Conservation (phyloP, 768 basidiomycete genomes). For the Dentipellis fragilis region DNA sequence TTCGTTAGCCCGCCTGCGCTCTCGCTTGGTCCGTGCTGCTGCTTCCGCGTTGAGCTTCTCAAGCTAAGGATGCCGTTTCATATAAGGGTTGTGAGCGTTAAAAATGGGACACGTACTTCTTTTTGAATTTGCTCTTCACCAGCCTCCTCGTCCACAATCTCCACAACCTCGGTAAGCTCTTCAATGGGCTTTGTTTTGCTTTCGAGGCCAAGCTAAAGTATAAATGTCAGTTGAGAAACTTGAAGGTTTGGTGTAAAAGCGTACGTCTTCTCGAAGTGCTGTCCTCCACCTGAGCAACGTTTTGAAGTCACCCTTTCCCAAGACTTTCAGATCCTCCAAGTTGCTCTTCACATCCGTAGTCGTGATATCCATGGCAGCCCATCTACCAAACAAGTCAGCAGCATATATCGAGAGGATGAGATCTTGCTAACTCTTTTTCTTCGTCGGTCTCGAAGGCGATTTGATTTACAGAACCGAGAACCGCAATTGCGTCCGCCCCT, state of each 20-base stretch:
- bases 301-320: constrained; percentile 98
- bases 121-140: constrained; percentile 85
- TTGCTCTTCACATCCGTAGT: constrained; percentile 74
- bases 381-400: constrained; percentile 31
- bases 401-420: constrained; percentile 15
- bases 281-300: constrained; percentile 83
- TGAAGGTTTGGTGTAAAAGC: constrained; percentile 12
- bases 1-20: constrained; percentile 81
- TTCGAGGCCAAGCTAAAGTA: constrained; percentile 68
- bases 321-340: constrained; percentile 86
- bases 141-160: constrained; percentile 59
- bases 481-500: constrained; percentile 59
- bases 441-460: constrained; percentile 74
- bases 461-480: constrained; percentile 71
- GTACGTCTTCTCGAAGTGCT: constrained; percentile 82
- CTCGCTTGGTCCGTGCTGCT: constrained; percentile 62
- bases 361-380: constrained; percentile 64
- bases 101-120: constrained; percentile 48
- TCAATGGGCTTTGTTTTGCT: constrained; percentile 63
- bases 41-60: constrained; percentile 75
- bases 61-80: constrained; percentile 38
- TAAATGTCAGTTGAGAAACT: neutral
- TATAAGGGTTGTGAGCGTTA: constrained; percentile 5
- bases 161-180: constrained; percentile 65
- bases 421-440: constrained; percentile 55